phyloP scores from a whole-genome alignment of 306 rosid genomes.

The Hylodesmum podocarpum region DNA sequence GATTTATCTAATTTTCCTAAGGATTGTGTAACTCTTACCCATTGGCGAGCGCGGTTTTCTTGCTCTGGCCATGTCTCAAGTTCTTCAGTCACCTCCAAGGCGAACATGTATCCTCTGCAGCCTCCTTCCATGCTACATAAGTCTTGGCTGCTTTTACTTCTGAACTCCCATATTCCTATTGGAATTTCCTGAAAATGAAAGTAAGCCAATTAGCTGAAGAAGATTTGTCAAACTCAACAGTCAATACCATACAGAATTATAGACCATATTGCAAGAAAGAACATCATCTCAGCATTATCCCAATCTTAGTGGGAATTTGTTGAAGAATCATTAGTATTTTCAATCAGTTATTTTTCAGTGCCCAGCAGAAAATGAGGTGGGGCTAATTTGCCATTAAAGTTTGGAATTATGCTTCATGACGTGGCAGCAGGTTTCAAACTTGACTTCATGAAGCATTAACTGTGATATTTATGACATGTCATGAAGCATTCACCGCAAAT shows the following conservation, averaged over 20 bases:
- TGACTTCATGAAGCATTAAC: too few species aligned
- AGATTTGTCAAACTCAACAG: not conserved
- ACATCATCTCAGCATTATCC: not conserved
- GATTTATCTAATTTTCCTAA: not conserved
- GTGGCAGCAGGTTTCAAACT: not conserved
- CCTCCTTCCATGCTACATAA: conserved; percentile 63
- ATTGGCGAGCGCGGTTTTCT: conserved; percentile 58
- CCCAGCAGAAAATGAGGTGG: not conserved
- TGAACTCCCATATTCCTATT: conserved; percentile 83
- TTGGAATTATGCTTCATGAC: not conserved
- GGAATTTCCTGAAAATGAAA: conserved; percentile 61
- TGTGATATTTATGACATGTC: too few species aligned
- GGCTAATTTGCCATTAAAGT: not conserved
- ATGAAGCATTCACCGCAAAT: too few species aligned
- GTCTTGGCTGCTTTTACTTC: conserved; percentile 79
- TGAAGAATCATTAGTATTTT: not conserved
- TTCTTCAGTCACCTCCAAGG: conserved; percentile 82
- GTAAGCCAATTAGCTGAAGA: conserved; percentile 2
- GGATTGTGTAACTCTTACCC: conserved; percentile 49
- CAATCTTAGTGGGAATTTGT: not conserved
- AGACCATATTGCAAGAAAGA: not conserved
- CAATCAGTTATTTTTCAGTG: not conserved
- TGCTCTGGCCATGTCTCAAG: conserved; percentile 82
- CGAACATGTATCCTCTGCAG: conserved; percentile 87
- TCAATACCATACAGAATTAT: not conserved